Evolutionary conservation across 257 asterid species (phyloP), one percentile per base, ranked within the genome.

Genomic region (Fraxinus pennsylvanica): DNA sequence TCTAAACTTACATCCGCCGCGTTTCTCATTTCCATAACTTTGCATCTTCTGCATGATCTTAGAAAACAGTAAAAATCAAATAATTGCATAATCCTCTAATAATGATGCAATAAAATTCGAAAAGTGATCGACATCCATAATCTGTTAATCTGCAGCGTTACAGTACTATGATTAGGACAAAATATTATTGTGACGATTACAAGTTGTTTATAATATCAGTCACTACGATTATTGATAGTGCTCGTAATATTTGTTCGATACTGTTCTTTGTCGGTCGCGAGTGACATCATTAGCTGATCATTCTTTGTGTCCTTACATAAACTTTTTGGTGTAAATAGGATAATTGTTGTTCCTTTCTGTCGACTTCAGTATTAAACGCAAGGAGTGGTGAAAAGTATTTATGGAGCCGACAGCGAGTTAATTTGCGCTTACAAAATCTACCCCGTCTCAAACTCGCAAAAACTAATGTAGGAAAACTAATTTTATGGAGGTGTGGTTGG

Each of bases 1-100:
- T 73, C 57, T 35, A 21, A 43, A 25, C 50, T 27, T 73, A 79
- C n/a, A 57, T 52, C 74, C 82, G 77, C 83, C 81, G 74, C 83
- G 38, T 83, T 21, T 83, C 41, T 78, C 17, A 22, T 19, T 70
- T 25, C 38, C 54, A 17, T 25, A n/a, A 36, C 15, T 35, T 9
- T 1, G n/a, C 27, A 36, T 1, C 57, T 70, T 38, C 17, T 19
- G 33, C 8, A 38, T 19, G 57, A 47, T 47, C 52, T 43, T 12
- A 43, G 52, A 43, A 43, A 43, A 43, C 52, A 2, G 17, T 43
- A 43, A 38, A 38, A 38, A 38, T 43, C 17, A 43, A 43, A 12
- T 12, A 43, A 43, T 19, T 69, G 50, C 15, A 61, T 30, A 14
- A 10, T 75, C 1, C 38, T 57, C 66, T 27, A 30, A 35, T 76